Evolutionary conservation across 2,329 filamentous ascomycete species (phyloP).

Genomic region (Byssochlamys sp.): DNA sequence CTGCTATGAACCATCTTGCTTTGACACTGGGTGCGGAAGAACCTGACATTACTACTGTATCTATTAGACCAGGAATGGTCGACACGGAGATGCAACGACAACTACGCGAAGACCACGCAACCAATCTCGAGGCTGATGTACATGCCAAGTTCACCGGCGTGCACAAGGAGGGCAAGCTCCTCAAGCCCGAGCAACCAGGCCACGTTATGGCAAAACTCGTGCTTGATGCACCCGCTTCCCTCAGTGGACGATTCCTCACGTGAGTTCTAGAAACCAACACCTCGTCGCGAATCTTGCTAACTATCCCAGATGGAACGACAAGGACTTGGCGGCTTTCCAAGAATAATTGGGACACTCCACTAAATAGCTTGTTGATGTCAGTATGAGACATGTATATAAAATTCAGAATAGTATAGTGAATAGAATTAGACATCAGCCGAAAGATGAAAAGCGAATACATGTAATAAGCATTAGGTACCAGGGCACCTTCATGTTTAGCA

Average conservation of each 20-base stretch:
- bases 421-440: constrained; percentile 43
- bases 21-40: constrained; percentile 67
- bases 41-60: constrained; percentile 60
- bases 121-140: constrained; percentile 49
- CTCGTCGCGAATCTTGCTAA: constrained; percentile 1
- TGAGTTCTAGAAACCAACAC: constrained; percentile 13
- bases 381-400: background rate
- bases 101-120: constrained; percentile 62
- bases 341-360: constrained; percentile 15
- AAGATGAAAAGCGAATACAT: constrained; percentile 58
- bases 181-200: constrained; percentile 76
- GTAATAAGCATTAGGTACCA: constrained; percentile 43
- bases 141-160: constrained; percentile 57
- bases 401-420: constrained; percentile 8
- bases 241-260: constrained; percentile 65
- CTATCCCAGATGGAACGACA: constrained; percentile 36
- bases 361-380: constrained; percentile 12
- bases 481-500: constrained; percentile 52
- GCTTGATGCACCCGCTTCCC: constrained; percentile 51
- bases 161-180: constrained; percentile 60
- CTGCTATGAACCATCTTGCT: constrained; percentile 70
- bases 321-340: constrained; percentile 35
- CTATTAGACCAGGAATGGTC: constrained; percentile 69
- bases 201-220: constrained; percentile 75
- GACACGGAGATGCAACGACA: constrained; percentile 86